Evolutionary conservation across 768 basidiomycete genomes (phyloP).

Genomic region (Fistulinella prunicolor): DNA sequence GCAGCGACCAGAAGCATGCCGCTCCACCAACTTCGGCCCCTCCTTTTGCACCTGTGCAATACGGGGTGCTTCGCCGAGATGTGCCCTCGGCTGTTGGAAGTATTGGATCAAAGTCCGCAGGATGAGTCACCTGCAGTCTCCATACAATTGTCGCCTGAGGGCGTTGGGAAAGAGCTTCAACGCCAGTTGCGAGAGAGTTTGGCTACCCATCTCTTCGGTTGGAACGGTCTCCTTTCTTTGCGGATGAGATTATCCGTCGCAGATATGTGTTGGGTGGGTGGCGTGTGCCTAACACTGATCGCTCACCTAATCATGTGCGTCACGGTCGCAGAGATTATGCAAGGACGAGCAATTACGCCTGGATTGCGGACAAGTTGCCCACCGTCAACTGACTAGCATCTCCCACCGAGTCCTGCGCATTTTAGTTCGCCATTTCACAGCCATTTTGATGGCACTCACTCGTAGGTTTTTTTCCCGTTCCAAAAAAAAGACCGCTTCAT

Average conservation of each 20-base stretch:
- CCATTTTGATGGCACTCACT: constrained; percentile 42
- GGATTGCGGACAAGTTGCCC: constrained; percentile 52
- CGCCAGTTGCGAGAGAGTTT: constrained; percentile 51
- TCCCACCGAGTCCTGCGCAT: constrained; percentile 53
- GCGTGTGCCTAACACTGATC: constrained; percentile 6
- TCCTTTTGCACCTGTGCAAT: constrained; percentile 34
- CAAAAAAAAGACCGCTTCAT: constrained; percentile 9
- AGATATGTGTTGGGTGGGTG: constrained; percentile 42
- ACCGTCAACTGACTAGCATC: constrained; percentile 46
- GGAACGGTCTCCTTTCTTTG: constrained; percentile 48
- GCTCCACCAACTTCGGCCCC: constrained; percentile 28
- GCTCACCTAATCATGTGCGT: constrained; percentile 14
- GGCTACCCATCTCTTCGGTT: constrained; percentile 58
- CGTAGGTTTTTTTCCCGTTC: constrained; percentile 35
- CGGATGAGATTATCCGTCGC: constrained; percentile 54
- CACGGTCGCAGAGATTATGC: constrained; percentile 49
- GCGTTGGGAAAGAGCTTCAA: constrained; percentile 38
- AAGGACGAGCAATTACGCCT: constrained; percentile 39
- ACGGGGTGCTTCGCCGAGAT: constrained; percentile 37
- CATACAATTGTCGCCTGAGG: constrained; percentile 27
- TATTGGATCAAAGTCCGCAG: constrained; percentile 33
- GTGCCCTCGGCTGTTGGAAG: constrained; percentile 44
- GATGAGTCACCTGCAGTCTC: constrained; percentile 37
- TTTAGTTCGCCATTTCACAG: constrained; percentile 54
- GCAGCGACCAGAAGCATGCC: constrained; percentile 25